Conservation (phyloP, 345 rosid species). For the Sisymbrium altissimum region DNA sequence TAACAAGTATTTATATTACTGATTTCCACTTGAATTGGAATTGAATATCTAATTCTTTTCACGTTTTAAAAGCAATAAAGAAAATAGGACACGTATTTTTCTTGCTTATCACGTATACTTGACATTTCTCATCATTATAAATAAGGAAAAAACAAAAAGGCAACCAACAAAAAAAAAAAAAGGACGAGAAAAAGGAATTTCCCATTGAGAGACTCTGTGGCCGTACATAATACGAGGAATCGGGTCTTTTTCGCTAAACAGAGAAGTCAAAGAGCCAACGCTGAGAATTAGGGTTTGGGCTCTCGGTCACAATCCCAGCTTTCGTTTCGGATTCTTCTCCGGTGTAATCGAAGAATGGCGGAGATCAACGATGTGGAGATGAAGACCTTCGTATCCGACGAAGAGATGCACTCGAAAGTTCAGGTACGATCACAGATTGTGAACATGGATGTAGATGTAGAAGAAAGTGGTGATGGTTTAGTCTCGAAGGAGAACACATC, state of each 20-base stretch:
- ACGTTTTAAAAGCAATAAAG: no score
- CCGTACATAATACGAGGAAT: not conserved
- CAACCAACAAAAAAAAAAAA: no score
- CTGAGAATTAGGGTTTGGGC: not conserved
- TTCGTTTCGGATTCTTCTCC: not conserved
- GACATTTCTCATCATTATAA: no score
- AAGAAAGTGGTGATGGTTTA: slow-evolving; percentile 4
- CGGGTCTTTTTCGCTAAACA: not conserved
- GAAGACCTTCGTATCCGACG: not conserved
- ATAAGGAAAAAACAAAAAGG: no score
- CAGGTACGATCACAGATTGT: slow-evolving; percentile 5
- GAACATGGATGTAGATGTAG: slow-evolving; percentile 1
- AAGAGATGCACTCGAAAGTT: not conserved
- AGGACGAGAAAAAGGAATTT: not conserved
- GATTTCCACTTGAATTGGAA: no score
- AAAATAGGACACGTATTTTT: no score
- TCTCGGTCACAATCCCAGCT: not conserved
- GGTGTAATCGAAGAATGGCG: slow-evolving; percentile 4
- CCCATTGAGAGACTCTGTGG: not conserved
- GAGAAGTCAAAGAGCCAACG: not conserved
- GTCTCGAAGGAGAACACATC: not conserved
- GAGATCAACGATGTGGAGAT: slow-evolving; percentile 15
- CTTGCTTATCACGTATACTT: no score
- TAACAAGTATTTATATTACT: no score
- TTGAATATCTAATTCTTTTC: no score